Conservation (phyloP, 176 grass and related monocot species). For the Thinopyrum elongatum region DNA sequence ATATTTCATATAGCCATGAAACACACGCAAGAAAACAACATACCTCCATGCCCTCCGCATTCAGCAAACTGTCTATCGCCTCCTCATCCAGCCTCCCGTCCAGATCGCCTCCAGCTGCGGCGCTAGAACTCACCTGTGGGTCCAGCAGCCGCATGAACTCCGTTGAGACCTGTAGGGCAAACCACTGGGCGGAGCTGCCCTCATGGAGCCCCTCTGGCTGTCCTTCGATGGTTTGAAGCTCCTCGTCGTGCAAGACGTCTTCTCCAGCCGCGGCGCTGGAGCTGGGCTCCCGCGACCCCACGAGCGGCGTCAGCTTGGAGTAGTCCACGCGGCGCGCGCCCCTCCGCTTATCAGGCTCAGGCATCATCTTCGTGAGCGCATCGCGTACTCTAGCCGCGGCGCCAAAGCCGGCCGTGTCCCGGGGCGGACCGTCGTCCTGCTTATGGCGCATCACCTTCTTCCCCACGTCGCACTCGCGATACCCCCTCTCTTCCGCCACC, state of each 20-base stretch:
- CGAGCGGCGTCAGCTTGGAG: neutral
- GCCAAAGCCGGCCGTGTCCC: too few species aligned
- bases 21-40: neutral
- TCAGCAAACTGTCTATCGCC: constrained; percentile 1
- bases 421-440: neutral
- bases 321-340: neutral
- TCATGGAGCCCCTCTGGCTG: neutral
- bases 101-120: neutral
- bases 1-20: neutral
- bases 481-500: neutral
- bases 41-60: neutral
- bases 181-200: neutral
- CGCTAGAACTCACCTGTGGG: neutral
- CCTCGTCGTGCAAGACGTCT: neutral
- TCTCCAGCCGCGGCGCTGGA: neutral
- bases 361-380: neutral
- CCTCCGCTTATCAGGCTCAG: neutral
- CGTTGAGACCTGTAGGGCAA: neutral
- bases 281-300: neutral
- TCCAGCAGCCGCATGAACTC: neutral
- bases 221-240: neutral
- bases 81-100: neutral
- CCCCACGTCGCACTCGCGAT: constrained; percentile 5
- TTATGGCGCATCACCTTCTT: constrained; percentile 8
- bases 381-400: neutral